Evolutionary conservation across 257 asterid genomes (phyloP).

Genomic region (Solanum habrochaites): DNA sequence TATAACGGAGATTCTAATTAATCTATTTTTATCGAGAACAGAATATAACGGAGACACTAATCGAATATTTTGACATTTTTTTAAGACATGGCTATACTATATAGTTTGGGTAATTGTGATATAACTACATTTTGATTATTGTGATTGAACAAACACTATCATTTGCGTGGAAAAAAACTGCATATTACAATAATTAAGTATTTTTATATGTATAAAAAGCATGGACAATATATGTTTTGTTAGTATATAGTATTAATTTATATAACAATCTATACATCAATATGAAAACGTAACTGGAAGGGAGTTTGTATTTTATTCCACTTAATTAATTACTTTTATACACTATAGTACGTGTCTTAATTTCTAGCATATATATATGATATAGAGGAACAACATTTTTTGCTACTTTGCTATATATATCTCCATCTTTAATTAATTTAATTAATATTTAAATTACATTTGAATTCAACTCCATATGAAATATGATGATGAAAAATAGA

Average conservation of each 20-base stretch:
- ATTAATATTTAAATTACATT: not conserved
- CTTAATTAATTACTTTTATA: not conserved
- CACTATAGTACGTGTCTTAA: not conserved
- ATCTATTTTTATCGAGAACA: not conserved
- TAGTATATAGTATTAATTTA: not conserved
- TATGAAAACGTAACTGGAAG: not conserved
- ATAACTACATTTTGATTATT: not conserved
- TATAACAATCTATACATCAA: not conserved
- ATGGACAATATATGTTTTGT: not conserved
- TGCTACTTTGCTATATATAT: no score
- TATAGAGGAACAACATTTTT: not conserved
- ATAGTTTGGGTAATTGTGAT: not conserved
- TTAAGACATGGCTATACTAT: not conserved
- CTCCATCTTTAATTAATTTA: not conserved
- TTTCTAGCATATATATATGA: not conserved
- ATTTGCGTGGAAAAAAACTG: not conserved
- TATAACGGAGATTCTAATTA: no score
- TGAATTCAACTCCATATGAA: accelerated
- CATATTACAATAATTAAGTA: not conserved
- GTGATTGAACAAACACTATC: not conserved
- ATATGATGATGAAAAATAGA: not conserved
- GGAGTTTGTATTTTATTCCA: not conserved
- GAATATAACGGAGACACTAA: no score
- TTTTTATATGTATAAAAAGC: not conserved
- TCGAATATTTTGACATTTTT: no score